phyloP scores from a whole-genome alignment of 2,329 filamentous ascomycete species.

The Dothidotthia symphoricarpi region DNA sequence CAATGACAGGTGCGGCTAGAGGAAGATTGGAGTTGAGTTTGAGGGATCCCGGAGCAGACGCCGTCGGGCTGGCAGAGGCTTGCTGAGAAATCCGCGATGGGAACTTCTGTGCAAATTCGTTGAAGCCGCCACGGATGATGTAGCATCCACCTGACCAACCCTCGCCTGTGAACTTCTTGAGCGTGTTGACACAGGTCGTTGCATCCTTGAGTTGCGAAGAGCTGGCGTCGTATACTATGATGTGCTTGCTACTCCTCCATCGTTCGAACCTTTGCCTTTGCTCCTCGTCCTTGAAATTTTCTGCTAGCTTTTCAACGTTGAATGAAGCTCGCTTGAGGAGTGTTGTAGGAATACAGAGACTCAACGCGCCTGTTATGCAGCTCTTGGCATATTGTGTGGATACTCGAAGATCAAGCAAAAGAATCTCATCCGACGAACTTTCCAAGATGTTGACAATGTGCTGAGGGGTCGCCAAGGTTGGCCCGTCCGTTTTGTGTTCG shows the following conservation, averaged over 20 bases:
- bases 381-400: conserved; percentile 76
- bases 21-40: conserved; percentile 37
- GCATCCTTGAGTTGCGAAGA: conserved; percentile 80
- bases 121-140: conserved; percentile 80
- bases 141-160: conserved; percentile 72
- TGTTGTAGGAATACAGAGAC: conserved; percentile 92
- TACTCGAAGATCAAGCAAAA: conserved; percentile 83
- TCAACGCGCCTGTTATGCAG: conserved; percentile 77
- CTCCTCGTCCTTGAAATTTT: conserved; percentile 73
- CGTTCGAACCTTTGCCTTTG: conserved; percentile 71
- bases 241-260: conserved; percentile 72
- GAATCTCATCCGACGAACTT: conserved; percentile 51
- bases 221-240: conserved; percentile 82
- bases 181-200: conserved; percentile 74
- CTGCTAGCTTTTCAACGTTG: conserved; percentile 80
- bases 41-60: conserved; percentile 23
- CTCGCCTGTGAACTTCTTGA: conserved; percentile 88
- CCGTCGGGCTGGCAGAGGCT: conserved; percentile 40
- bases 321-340: conserved; percentile 88
- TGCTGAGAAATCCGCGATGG: conserved; percentile 55
- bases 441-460: conserved; percentile 51
- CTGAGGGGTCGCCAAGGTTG: conserved; percentile 49
- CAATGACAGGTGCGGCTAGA: conserved; percentile 73
- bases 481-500: conserved; percentile 29
- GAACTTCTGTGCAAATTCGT: conserved; percentile 66